phyloP scores from a whole-genome alignment of 768 basidiomycete species.

The Lactarius hatsudake region DNA sequence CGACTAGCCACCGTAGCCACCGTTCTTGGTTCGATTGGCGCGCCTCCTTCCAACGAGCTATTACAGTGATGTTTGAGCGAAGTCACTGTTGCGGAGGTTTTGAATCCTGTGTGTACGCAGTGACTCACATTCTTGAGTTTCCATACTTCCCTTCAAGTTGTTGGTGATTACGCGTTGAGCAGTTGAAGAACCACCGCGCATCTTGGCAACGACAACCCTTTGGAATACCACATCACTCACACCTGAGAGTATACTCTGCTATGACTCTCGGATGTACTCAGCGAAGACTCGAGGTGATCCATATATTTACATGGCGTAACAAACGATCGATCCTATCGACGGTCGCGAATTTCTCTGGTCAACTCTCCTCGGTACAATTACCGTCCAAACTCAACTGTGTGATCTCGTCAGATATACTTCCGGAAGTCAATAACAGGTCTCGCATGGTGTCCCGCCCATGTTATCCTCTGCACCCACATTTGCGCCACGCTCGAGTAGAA shows the following conservation, averaged over 20 bases:
- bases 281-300: not conserved
- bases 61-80: too few relatives aligned
- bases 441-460: not conserved
- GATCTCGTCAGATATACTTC: not conserved
- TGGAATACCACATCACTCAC: not conserved
- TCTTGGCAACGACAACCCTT: not conserved
- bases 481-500: not conserved
- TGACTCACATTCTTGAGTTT: too few relatives aligned
- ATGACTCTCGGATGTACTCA: not conserved
- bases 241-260: not conserved
- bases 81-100: too few relatives aligned
- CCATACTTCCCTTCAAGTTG: too few relatives aligned
- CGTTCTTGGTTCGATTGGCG: too few relatives aligned
- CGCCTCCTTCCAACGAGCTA: too few relatives aligned
- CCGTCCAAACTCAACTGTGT: not conserved
- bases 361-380: not conserved
- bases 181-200: too few relatives aligned
- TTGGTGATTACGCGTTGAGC: too few relatives aligned
- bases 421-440: not conserved
- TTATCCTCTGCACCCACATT: not conserved
- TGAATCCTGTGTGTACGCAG: too few relatives aligned
- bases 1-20: too few relatives aligned
- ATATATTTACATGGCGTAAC: not conserved
- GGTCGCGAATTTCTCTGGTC: not conserved
- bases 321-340: not conserved